A percentile compares a stretch with the other conserved stretches of the same genome.
phyloP scores from a whole-genome alignment of 2,329 filamentous ascomycete genomes.

The Ophiosphaerella korrae region DNA sequence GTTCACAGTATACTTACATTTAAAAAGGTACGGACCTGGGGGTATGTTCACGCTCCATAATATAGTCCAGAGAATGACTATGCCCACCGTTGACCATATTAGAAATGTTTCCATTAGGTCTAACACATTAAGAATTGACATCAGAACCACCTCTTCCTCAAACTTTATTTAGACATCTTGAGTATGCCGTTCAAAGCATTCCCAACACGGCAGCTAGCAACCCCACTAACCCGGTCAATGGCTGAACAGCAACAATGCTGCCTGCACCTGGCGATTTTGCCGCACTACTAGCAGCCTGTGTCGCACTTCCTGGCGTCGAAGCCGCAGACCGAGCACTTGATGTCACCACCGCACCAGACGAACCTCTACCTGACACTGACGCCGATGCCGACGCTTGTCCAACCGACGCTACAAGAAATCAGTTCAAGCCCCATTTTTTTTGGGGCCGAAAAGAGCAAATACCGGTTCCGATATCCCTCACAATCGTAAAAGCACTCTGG shows the following conservation, averaged over 20 bases:
- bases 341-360: neutral
- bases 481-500: conserved; percentile 5
- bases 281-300: neutral
- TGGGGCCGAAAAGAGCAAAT: neutral
- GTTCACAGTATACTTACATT: neutral
- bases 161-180: neutral
- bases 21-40: neutral
- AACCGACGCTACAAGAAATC: neutral
- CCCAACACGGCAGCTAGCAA: neutral
- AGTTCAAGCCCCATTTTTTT: neutral
- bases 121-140: neutral
- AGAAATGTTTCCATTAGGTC: neutral
- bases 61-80: no score
- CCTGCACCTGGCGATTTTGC: neutral
- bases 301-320: neutral
- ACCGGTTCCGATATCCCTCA: conserved; percentile 1
- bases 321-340: neutral
- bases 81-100: no score
- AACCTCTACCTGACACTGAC: neutral
- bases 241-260: neutral
- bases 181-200: neutral
- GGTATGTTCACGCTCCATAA: no score
- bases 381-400: neutral
- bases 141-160: neutral
- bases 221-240: neutral